These are phyloP conservation scores for Pseudozyma sp. DNA, from an alignment of 1,284 basidiomycete species.

Conservation along the genomic window DNA sequence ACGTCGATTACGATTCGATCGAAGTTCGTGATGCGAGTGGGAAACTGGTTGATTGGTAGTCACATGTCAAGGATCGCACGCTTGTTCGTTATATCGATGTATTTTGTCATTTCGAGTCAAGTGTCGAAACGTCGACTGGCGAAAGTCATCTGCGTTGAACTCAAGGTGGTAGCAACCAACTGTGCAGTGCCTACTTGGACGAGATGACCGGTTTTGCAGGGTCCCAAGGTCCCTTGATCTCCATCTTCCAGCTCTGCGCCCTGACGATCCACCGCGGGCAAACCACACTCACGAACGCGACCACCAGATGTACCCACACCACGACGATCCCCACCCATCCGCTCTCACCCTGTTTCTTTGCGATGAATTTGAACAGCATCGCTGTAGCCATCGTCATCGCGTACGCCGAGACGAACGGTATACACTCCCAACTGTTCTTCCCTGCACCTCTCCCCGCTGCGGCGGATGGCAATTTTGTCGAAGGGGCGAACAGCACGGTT, in stretches of 20 bases:
- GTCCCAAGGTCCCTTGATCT: slow-evolving; percentile 62
- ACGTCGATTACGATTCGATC: slow-evolving; percentile 26
- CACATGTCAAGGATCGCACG: too few species aligned
- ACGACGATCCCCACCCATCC: slow-evolving; percentile 10
- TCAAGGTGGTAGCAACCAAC: background rate
- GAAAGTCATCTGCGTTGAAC: too few species aligned
- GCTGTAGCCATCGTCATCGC: background rate
- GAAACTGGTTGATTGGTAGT: slow-evolving; percentile 36
- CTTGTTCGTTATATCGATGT: too few species aligned
- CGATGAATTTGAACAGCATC: background rate
- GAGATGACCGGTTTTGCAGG: slow-evolving; percentile 32
- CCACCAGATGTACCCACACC: slow-evolving; percentile 18
- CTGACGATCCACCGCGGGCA: slow-evolving; percentile 58
- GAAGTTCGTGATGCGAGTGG: slow-evolving; percentile 18
- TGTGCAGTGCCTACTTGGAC: background rate
- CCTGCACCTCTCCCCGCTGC: background rate
- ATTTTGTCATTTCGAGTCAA: too few species aligned
- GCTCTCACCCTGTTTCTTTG: background rate
- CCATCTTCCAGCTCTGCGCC: slow-evolving; percentile 58
- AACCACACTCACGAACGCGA: slow-evolving; percentile 35
- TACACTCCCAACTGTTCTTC: background rate
- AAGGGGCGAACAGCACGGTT: slow-evolving; percentile 64
- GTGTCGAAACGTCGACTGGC: too few species aligned
- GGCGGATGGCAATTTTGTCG: background rate
- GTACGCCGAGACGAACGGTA: slow-evolving; percentile 5